Conservation (phyloP, 495 filamentous ascomycete genomes). For the Echria macrotheca region DNA sequence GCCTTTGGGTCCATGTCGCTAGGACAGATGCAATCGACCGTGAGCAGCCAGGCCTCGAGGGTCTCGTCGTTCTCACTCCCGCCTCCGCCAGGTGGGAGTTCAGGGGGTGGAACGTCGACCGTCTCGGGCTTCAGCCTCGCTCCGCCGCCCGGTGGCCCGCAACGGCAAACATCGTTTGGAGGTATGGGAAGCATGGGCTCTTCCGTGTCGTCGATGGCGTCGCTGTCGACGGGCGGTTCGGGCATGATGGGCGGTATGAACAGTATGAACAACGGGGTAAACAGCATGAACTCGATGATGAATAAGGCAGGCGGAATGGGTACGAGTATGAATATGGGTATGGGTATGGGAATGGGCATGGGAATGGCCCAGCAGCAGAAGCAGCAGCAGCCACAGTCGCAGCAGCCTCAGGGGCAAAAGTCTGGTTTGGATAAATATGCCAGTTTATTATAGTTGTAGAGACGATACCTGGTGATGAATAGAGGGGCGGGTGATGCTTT, state of each 20-base stretch:
- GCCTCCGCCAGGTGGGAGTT: slow-evolving; percentile 30
- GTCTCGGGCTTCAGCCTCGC: slow-evolving; percentile 40
- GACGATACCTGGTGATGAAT: not conserved
- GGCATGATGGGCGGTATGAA: slow-evolving; percentile 18
- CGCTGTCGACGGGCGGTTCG: slow-evolving; percentile 9
- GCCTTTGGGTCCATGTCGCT: slow-evolving; percentile 32
- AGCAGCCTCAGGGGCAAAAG: slow-evolving; percentile 44
- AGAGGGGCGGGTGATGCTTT: too few relatives aligned
- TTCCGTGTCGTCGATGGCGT: not conserved
- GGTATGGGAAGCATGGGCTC: slow-evolving; percentile 7
- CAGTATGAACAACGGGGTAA: slow-evolving; percentile 14
- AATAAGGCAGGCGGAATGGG: slow-evolving; percentile 2
- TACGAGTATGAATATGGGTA: slow-evolving; percentile 21
- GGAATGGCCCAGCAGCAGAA: slow-evolving; percentile 20
- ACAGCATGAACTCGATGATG: slow-evolving; percentile 20
- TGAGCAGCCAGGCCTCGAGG: slow-evolving; percentile 11
- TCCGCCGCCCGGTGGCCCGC: slow-evolving; percentile 30
- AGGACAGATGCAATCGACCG: slow-evolving; percentile 24
- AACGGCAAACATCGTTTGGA: slow-evolving; percentile 7
- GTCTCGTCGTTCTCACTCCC: slow-evolving; percentile 45
- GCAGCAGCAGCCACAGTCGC: slow-evolving; percentile 26
- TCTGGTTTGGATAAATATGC: slow-evolving; percentile 73
- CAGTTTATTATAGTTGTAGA: slow-evolving; percentile 45
- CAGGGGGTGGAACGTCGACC: slow-evolving; percentile 15
- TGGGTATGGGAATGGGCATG: slow-evolving; percentile 20